phyloP scores from a whole-genome alignment of 1,284 basidiomycete genomes.

The Crocinoboletus sp. region DNA sequence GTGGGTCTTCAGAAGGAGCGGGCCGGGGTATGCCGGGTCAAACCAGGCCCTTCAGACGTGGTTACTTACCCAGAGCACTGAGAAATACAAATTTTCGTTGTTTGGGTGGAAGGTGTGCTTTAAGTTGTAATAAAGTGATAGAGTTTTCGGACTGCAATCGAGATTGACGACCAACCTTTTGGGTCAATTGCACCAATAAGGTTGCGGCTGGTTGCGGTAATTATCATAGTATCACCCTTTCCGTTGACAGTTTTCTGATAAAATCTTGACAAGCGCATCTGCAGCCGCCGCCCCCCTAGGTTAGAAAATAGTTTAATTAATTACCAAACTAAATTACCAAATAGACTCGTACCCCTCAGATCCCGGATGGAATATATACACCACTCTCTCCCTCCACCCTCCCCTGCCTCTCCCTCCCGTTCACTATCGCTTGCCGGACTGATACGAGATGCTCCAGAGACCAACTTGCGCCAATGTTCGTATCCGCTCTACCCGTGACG shows the following conservation, averaged over 20 bases:
- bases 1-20: constrained; percentile 4
- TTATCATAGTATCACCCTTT: constrained; percentile 26
- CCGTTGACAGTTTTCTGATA: constrained; percentile 23
- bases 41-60: too few relatives aligned
- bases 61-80: too few relatives aligned
- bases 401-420: constrained; percentile 3
- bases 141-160: constrained; percentile 34
- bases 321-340: constrained; percentile 33
- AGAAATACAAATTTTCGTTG: too few relatives aligned
- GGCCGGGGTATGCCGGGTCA: constrained; percentile 21
- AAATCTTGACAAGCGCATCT: constrained; percentile 15
- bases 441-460: constrained; percentile 48
- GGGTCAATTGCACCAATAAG: constrained; percentile 36
- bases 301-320: constrained; percentile 39
- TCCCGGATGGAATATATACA: constrained; percentile 34
- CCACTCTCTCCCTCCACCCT: constrained; percentile 10
- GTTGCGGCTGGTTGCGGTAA: constrained; percentile 29
- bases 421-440: not conserved
- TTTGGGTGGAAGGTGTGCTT: constrained; percentile 17
- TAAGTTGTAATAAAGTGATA: constrained; percentile 40
- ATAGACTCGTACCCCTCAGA: constrained; percentile 26
- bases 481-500: constrained; percentile 72
- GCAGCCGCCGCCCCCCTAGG: constrained; percentile 13
- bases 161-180: constrained; percentile 38
- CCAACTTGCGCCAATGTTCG: constrained; percentile 68